Percentiles rank a stretch among this genome's conserved stretches.
Evolutionary conservation across 768 basidiomycete genomes (phyloP).

Genomic region (Boletus insuetus): DNA sequence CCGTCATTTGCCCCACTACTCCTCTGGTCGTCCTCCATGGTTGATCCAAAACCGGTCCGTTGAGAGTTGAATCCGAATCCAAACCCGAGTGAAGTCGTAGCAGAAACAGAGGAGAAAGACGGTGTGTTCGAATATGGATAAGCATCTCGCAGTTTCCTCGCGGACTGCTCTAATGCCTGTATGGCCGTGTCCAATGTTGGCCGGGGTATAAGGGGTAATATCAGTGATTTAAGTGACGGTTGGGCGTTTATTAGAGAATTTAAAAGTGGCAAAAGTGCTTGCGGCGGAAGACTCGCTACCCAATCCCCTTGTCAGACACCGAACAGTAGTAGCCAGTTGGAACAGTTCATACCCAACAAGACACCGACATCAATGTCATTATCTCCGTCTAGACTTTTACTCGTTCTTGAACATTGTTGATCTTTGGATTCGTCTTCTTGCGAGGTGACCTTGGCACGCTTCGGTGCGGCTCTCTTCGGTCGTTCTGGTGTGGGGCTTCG

Average conservation of each 20-base stretch:
- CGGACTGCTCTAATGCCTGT: constrained; percentile 63
- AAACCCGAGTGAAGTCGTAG: constrained; percentile 35
- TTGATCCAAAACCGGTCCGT: constrained; percentile 33
- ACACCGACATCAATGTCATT: constrained; percentile 71
- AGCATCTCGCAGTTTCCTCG: constrained; percentile 74
- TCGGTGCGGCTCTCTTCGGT: constrained; percentile 64
- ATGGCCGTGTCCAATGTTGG: constrained; percentile 75
- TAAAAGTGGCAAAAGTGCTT: constrained; percentile 72
- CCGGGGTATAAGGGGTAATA: constrained; percentile 80
- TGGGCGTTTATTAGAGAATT: constrained; percentile 64
- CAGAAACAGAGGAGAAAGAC: constrained; percentile 29
- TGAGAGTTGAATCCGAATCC: constrained; percentile 25
- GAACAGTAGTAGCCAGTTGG: not conserved
- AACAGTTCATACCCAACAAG: constrained; percentile 58
- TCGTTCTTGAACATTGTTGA: constrained; percentile 46
- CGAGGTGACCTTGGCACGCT: constrained; percentile 45
- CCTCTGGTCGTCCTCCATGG: constrained; percentile 28
- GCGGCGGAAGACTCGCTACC: constrained; percentile 73
- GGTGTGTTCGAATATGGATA: constrained; percentile 72
- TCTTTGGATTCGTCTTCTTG: constrained; percentile 36
- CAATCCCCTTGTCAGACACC: constrained; percentile 11
- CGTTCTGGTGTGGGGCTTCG: constrained; percentile 83
- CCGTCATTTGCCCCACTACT: constrained; percentile 27
- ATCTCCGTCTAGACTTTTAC: constrained; percentile 38
- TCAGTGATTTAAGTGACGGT: constrained; percentile 66